phyloP scores from a whole-genome alignment of 2,329 filamentous ascomycete species.

The Neurospora sp. region DNA sequence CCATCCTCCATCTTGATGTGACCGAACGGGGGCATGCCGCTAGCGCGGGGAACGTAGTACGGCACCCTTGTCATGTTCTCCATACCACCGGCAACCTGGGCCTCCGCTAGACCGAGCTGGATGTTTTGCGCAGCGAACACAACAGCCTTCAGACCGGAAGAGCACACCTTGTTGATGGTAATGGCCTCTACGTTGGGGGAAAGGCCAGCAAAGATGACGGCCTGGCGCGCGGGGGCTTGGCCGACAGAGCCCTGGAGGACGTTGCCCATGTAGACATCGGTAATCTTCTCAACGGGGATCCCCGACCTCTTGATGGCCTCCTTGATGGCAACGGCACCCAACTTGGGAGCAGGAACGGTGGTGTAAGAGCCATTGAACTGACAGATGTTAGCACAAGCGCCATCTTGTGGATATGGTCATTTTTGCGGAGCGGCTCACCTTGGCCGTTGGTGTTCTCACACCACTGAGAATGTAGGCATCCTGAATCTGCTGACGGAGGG shows the following conservation, averaged over 20 bases:
- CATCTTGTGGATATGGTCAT: neutral
- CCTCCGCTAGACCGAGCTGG: slow-evolving; percentile 79
- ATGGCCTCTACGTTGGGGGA: slow-evolving; percentile 72
- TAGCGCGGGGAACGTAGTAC: slow-evolving; percentile 79
- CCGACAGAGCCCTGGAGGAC: slow-evolving; percentile 77
- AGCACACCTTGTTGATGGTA: slow-evolving; percentile 97
- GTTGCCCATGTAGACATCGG: slow-evolving; percentile 96
- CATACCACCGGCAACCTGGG: slow-evolving; percentile 89
- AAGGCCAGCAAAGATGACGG: slow-evolving; percentile 77
- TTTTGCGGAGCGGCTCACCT: slow-evolving; percentile 41
- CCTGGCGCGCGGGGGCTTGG: slow-evolving; percentile 87
- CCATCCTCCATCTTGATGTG: slow-evolving; percentile 84
- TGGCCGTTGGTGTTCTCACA: slow-evolving; percentile 78
- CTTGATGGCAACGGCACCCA: slow-evolving; percentile 86
- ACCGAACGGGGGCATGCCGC: slow-evolving; percentile 73
- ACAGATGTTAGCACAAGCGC: slow-evolving; percentile 5
- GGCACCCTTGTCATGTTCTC: slow-evolving; percentile 95
- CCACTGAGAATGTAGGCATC: slow-evolving; percentile 93
- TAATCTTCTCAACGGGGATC: slow-evolving; percentile 70
- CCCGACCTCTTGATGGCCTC: slow-evolving; percentile 79
- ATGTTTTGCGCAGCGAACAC: slow-evolving; percentile 88
- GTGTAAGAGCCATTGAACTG: slow-evolving; percentile 93
- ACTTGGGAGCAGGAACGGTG: slow-evolving; percentile 71
- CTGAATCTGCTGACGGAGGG: slow-evolving; percentile 53
- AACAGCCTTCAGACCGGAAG: slow-evolving; percentile 89